These are phyloP conservation scores for Phyllosticta citrichinensis DNA, from an alignment of 2,329 filamentous ascomycete species.

Conservation along the genomic window DNA sequence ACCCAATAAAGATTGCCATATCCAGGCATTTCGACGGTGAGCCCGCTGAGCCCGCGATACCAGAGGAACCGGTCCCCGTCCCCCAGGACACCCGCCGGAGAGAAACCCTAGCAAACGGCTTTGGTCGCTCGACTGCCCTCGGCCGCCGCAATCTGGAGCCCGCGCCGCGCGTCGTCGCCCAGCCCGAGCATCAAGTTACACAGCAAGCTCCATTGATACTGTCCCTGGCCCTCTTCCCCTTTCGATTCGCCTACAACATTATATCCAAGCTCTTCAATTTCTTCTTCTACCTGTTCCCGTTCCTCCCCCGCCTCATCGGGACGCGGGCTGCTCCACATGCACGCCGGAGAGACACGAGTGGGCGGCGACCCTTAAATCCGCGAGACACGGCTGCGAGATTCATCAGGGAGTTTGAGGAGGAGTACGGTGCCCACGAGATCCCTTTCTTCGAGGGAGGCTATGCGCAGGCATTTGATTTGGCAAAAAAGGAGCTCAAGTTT, in stretches of 20 bases:
- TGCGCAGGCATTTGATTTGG: conserved; percentile 79
- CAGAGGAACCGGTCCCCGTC: conserved; percentile 59
- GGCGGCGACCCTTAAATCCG: conserved; percentile 67
- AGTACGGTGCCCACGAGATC: conserved; percentile 64
- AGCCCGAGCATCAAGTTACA: conserved; percentile 52
- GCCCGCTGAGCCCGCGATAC: conserved; percentile 62
- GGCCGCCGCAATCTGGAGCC: conserved; percentile 44
- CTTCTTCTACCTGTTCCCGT: conserved; percentile 68
- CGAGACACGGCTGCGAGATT: conserved; percentile 83
- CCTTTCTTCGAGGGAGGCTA: conserved; percentile 83
- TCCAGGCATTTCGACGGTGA: conserved; percentile 98
- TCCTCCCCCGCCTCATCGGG: conserved; percentile 57
- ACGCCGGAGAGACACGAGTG: conserved; percentile 47
- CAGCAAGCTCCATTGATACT: conserved; percentile 67
- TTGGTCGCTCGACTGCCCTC: conserved; percentile 25
- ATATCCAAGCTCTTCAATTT: conserved; percentile 60
- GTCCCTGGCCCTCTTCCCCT: conserved; percentile 68
- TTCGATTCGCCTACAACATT: conserved; percentile 66
- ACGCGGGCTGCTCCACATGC: conserved; percentile 35
- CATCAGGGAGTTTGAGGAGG: conserved; percentile 88
- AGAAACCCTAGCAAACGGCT: conserved; percentile 58
- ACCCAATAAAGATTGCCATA: conserved; percentile 65
- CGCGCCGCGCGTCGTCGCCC: conserved; percentile 80
- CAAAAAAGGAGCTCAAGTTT: conserved; percentile 86
- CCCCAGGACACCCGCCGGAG: conserved; percentile 52